Conservation (phyloP, 2,329 filamentous ascomycete genomes). For the Venturia pyrina region DNA sequence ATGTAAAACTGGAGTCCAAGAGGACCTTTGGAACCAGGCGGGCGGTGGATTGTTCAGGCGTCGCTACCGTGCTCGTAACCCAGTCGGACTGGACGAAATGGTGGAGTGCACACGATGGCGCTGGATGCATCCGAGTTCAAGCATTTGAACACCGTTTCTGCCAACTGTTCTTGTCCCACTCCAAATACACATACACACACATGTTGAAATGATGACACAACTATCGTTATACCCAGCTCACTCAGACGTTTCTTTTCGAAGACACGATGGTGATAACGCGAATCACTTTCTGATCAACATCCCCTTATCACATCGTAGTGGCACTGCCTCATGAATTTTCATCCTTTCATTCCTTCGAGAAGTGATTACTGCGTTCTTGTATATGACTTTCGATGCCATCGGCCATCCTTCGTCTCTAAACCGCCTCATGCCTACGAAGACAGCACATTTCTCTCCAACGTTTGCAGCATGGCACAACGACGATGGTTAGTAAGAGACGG, state of each 20-base stretch:
- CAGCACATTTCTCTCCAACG: too few species aligned
- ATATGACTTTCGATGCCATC: background rate
- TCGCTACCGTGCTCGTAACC: too few species aligned
- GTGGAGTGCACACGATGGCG: too few species aligned
- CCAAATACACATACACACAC: background rate
- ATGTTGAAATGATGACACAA: constrained; percentile 65
- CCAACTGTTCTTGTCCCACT: background rate
- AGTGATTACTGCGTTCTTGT: background rate
- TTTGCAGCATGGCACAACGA: too few species aligned
- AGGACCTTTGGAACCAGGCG: background rate
- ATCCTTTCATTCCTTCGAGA: background rate
- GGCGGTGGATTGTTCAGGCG: background rate
- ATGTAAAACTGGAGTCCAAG: background rate
- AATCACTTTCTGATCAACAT: constrained; percentile 42
- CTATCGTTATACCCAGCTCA: constrained; percentile 98
- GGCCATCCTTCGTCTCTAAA: background rate
- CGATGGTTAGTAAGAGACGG: too few species aligned
- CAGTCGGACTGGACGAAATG: too few species aligned
- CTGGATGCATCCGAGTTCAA: too few species aligned
- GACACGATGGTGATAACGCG: constrained; percentile 85
- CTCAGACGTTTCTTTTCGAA: constrained; percentile 65
- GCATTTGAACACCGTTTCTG: too few species aligned
- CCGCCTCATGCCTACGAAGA: background rate
- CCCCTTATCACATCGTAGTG: background rate
- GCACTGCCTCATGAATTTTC: background rate